These are phyloP conservation scores for Porogramme epimiltina DNA, from an alignment of 1,284 basidiomycete genomes.

Conservation along the genomic window DNA sequence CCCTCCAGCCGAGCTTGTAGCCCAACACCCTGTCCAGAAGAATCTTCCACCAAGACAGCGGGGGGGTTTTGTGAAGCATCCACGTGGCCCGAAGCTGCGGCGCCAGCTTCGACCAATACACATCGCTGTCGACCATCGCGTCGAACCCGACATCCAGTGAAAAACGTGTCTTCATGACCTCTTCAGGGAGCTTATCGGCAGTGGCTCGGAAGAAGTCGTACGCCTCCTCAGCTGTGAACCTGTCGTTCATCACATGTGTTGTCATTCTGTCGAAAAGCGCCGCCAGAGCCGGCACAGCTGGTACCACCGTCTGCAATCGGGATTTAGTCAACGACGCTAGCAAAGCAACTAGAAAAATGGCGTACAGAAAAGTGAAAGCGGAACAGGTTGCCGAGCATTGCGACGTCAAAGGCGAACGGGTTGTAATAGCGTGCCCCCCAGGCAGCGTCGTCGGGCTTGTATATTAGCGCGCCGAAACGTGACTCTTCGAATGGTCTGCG, in stretches of 20 bases:
- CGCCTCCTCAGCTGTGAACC: slow-evolving; percentile 9
- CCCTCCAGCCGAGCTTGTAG: background rate
- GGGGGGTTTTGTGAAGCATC: background rate
- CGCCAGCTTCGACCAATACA: slow-evolving; percentile 5
- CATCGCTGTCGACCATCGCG: background rate
- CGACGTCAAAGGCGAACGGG: slow-evolving; percentile 19
- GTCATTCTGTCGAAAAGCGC: slow-evolving; percentile 15
- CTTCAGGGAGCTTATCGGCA: background rate
- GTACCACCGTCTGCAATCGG: background rate
- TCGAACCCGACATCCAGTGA: background rate
- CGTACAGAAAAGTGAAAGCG: background rate
- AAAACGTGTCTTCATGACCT: background rate
- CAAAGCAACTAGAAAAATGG: background rate
- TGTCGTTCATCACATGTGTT: background rate
- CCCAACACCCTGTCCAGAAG: background rate
- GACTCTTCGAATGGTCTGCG: slow-evolving; percentile 3
- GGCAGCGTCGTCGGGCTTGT: slow-evolving; percentile 2
- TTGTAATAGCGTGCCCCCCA: slow-evolving; percentile 10
- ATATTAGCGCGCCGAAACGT: background rate
- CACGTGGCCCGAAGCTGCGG: background rate
- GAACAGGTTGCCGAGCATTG: slow-evolving; percentile 4
- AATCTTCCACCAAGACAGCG: background rate
- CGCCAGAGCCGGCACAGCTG: slow-evolving; percentile 1
- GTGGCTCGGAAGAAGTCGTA: background rate
- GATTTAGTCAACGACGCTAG: background rate